Conservation (phyloP, 495 filamentous ascomycete genomes). For the Penicillium desertorum region DNA sequence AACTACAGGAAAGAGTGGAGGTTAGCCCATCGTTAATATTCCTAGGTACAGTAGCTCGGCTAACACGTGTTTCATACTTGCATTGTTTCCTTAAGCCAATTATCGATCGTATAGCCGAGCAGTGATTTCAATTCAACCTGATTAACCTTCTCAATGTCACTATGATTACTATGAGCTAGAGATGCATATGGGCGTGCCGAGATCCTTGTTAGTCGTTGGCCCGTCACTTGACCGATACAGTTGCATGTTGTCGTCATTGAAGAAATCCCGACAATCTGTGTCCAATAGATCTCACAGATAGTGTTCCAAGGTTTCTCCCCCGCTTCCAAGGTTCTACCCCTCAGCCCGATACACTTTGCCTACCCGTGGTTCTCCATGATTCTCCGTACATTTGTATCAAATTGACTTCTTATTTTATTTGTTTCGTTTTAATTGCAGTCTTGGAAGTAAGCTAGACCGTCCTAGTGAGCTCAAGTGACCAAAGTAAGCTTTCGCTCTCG, state of each 20-base stretch:
- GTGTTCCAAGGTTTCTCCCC: background rate
- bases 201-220: background rate
- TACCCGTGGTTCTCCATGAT: background rate
- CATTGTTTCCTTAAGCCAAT: background rate
- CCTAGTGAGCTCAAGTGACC: constrained; percentile 8
- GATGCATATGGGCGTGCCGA: background rate
- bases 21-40: background rate
- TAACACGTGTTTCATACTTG: background rate
- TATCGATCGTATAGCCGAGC: background rate
- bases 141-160: background rate
- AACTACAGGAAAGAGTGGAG: background rate
- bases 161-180: background rate
- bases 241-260: constrained; percentile 5
- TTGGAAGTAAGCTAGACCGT: background rate
- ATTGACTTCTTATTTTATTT: background rate
- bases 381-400: background rate
- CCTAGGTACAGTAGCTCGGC: background rate
- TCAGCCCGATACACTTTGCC: background rate
- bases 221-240: background rate
- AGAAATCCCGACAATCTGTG: background rate
- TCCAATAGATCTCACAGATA: constrained; percentile 4
- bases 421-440: background rate
- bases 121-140: background rate
- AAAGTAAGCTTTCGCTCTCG: constrained; percentile 10
- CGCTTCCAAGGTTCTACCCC: constrained; percentile 2